Base-by-base conservation (phyloP, 2,329 filamentous ascomycete genomes). In the Xylariaceae sp. region DNA sequence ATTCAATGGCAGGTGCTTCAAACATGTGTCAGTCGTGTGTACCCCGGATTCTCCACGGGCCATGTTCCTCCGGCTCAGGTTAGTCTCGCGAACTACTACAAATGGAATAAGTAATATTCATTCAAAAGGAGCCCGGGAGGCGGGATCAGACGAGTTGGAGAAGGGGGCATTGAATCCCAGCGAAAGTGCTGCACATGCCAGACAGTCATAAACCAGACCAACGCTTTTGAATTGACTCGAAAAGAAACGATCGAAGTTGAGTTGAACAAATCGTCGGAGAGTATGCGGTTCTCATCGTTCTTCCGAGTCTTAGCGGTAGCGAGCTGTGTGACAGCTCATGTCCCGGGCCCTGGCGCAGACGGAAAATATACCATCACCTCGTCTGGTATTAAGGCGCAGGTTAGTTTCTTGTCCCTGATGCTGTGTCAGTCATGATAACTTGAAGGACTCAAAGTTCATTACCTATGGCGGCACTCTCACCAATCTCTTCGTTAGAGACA, bases 401-500 rank as follows among this genome's bases (percentile, higher is more conserved):
- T 67, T 8, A 59, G 60, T 56, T 12, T 5, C 41, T 37, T 26
- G n/a, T 52, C 40, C 42, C 31, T 12, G 2, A 44, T 42, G 39
- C 40, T 8, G 7, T 27, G 7, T n/a, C 29, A 34, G 31, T n/a
- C 9, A 41, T 37, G 43, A 39, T 58, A 37, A 61, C 53, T 32
- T n/a, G 41, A 31, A 27, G 35, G 11, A 11, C 9, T 8, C 19
- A 12, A 51, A 70, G 68, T 70, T 70, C 51, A 70, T 69, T 44
- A 60, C 65, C 3, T 69, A 85, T 64, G 83, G 81, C 53, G 83
- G 83, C 4, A 79, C 76, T 41, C 73, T 86, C 59, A 79, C 80
- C 46, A 85, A 85, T 65, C 73, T 86, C 27, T 85, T 80, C 67
- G 78, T 86, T 62, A 79, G 79, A 58, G 83, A 85, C 68, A 81